Percentiles rank a stretch among this genome's conserved stretches.
These are phyloP conservation scores for Prunus padus DNA, from an alignment of 306 rosid species.

Conservation along the genomic window DNA sequence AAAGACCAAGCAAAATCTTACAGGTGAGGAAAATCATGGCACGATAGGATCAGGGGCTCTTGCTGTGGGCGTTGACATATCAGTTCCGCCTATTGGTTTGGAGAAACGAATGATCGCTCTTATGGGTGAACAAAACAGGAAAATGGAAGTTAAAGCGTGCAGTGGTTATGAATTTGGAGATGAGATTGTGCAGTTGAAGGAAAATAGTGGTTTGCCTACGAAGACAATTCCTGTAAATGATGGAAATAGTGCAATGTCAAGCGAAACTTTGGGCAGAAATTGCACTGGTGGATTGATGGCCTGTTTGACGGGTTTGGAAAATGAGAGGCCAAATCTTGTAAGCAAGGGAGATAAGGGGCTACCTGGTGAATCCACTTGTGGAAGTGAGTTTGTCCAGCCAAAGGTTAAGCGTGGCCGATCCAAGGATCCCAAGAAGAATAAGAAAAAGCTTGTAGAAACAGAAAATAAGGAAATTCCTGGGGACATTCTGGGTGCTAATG, in stretches of 20 bases:
- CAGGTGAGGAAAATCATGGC: not conserved
- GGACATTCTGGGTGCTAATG: not conserved
- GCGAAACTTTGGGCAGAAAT: too few relatives aligned
- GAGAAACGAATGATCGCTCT: constrained; percentile 4
- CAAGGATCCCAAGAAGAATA: constrained; percentile 32
- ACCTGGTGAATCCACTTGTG: too few relatives aligned
- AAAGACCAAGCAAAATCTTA: not conserved
- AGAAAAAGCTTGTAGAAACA: not conserved
- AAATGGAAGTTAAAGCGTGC: not conserved
- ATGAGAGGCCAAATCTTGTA: too few relatives aligned
- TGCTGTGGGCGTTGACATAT: not conserved
- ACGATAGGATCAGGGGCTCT: not conserved
- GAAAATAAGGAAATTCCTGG: not conserved
- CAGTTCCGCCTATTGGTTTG: not conserved
- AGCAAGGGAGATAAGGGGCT: too few relatives aligned
- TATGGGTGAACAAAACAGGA: not conserved
- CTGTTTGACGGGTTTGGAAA: too few relatives aligned
- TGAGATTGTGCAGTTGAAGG: not conserved
- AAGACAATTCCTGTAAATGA: too few relatives aligned
- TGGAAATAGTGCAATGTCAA: too few relatives aligned
- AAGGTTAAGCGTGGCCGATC: constrained; percentile 33
- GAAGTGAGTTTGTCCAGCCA: not conserved
- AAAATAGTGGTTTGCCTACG: not conserved
- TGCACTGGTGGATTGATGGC: too few relatives aligned
- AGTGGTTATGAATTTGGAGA: constrained; percentile 24